Percentiles rank a stretch among this genome's conserved stretches.
Conservation (phyloP, 257 asterid genomes). For the Solanum virginianum region DNA sequence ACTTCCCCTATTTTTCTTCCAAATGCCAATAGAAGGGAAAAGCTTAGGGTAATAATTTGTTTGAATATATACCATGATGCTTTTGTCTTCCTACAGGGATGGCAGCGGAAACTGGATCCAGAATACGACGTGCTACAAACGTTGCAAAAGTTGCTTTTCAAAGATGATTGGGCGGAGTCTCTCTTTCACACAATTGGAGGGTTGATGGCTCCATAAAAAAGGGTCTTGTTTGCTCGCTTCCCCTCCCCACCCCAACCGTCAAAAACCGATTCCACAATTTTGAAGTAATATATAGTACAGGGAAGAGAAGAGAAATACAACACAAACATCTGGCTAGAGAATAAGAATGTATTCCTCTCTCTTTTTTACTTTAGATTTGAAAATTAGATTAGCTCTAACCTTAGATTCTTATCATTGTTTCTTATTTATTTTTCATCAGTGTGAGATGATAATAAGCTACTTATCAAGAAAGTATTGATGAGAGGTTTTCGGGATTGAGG, state of each 20-base stretch:
- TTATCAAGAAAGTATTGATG: not conserved
- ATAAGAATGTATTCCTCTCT: not conserved
- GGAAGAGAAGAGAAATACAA: not conserved
- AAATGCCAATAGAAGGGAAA: not conserved
- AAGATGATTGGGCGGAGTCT: slow-evolving; percentile 66
- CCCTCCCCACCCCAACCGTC: not conserved
- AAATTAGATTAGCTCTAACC: not conserved
- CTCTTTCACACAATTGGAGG: slow-evolving; percentile 65
- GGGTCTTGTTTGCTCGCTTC: not conserved
- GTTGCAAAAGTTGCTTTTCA: slow-evolving; percentile 58
- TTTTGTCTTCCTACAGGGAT: slow-evolving; percentile 37
- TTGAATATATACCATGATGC: not conserved
- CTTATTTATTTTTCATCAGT: not conserved
- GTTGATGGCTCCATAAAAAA: slow-evolving; percentile 64
- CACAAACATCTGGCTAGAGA: not conserved
- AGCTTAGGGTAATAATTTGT: not conserved
- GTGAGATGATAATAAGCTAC: not conserved
- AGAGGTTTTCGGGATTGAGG: not conserved
- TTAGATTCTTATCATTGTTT: not conserved
- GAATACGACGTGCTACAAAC: slow-evolving; percentile 58
- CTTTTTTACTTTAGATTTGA: not conserved
- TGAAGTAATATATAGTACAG: not conserved
- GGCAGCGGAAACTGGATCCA: slow-evolving; percentile 94
- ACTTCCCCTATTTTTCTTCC: not conserved
- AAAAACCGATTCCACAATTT: not conserved